These are phyloP conservation scores for Sphenostylis stenocarpa DNA, from an alignment of 306 rosid genomes.

Conservation along the genomic window DNA sequence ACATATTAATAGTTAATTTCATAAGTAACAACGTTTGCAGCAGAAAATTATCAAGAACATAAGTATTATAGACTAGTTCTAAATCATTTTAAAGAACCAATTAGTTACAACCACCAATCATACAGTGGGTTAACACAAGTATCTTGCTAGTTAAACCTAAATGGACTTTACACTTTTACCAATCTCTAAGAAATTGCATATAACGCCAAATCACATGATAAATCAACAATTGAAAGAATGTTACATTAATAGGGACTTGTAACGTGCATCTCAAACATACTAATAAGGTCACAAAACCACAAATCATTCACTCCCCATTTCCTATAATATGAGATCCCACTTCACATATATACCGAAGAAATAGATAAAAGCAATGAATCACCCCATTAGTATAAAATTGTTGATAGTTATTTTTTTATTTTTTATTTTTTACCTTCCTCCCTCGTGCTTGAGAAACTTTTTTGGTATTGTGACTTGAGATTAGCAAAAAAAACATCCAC, in stretches of 20 bases:
- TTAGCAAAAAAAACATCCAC: not conserved
- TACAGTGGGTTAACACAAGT: not conserved
- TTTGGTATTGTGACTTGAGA: not conserved
- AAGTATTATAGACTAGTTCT: not conserved
- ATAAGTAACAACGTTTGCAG: not conserved
- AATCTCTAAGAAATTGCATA: not conserved
- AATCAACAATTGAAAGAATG: not conserved
- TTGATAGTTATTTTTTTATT: too few species aligned
- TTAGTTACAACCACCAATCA: not conserved
- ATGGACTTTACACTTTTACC: not conserved
- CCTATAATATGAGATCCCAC: not conserved
- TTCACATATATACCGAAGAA: not conserved
- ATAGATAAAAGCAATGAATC: not conserved
- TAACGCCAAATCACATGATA: not conserved
- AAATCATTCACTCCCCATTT: not conserved
- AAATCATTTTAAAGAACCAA: not conserved
- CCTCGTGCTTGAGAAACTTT: too few species aligned
- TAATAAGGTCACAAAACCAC: not conserved
- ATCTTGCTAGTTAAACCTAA: not conserved
- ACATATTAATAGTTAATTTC: too few species aligned
- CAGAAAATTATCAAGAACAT: not conserved
- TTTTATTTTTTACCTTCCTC: too few species aligned
- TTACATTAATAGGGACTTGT: not conserved
- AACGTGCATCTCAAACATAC: constrained; percentile 13
- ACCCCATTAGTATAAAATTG: not conserved